Evolutionary conservation across 768 basidiomycete species (phyloP).

Genomic region (Termitomyces sp.): DNA sequence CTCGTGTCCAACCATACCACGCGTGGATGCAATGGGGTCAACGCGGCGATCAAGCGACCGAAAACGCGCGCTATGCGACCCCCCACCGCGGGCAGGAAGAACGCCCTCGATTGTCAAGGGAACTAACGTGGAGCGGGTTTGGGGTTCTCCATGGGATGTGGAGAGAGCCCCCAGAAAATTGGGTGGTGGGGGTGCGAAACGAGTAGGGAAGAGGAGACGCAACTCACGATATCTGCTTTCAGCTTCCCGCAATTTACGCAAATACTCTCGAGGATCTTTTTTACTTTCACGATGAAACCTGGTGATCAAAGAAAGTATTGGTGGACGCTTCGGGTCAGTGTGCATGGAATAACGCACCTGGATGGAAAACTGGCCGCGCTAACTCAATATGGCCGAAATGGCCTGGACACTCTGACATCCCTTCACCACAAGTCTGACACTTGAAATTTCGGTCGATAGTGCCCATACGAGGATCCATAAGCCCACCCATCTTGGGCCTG

Average conservation of each 20-base stretch:
- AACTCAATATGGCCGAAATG: conserved; percentile 99
- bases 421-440: conserved; percentile 99
- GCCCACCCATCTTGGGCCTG: conserved; percentile 86
- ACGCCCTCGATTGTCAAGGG: conserved; percentile 79
- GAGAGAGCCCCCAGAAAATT: conserved; percentile 99
- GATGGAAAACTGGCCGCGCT: conserved; percentile 95
- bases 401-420: conserved; percentile 99
- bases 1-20: conserved; percentile 80
- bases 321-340: not conserved
- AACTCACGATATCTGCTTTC: conserved; percentile 96
- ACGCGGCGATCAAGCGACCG: conserved; percentile 94
- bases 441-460: conserved; percentile 98
- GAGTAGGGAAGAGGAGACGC: conserved; percentile 74
- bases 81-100: conserved; percentile 74
- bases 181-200: conserved; percentile 94
- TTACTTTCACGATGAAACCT: conserved; percentile 98
- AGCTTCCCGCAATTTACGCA: conserved; percentile 98
- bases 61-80: conserved; percentile 70
- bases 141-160: conserved; percentile 88
- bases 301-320: not conserved
- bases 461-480: conserved; percentile 98
- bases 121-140: conserved; percentile 81
- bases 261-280: conserved; percentile 98
- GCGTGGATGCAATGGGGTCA: conserved; percentile 59
- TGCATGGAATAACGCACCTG: conserved; percentile 53